Evolutionary conservation across 2,329 filamentous ascomycete genomes (phyloP).

Genomic region (Alternaria novae-zelandiae): DNA sequence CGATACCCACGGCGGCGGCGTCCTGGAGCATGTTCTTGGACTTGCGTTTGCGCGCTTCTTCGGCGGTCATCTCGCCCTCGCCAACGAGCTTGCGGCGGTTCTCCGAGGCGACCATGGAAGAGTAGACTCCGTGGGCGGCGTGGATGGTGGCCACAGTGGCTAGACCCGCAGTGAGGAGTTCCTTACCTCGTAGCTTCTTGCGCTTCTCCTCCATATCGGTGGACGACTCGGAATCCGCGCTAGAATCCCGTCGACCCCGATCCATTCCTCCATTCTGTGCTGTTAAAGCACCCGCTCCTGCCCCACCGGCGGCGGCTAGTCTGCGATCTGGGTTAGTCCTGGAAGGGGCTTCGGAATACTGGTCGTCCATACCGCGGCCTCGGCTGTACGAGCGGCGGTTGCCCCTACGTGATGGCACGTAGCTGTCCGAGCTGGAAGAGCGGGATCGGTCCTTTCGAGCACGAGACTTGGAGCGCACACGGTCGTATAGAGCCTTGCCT

Average conservation of each 20-base stretch:
- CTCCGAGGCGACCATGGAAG: conserved; percentile 68
- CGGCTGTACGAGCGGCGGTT: conserved; percentile 49
- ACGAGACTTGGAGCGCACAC: conserved; percentile 61
- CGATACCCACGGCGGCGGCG: conserved; percentile 70
- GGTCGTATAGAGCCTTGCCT: conserved; percentile 61
- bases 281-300: conserved; percentile 46
- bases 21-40: conserved; percentile 69
- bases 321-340: conserved; percentile 48
- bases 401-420: conserved; percentile 56
- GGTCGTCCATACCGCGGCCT: conserved; percentile 54
- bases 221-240: conserved; percentile 58
- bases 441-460: conserved; percentile 50
- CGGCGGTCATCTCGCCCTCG: conserved; percentile 67
- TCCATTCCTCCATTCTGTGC: conserved; percentile 27
- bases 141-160: conserved; percentile 74
- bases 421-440: conserved; percentile 57
- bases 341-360: conserved; percentile 46
- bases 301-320: conserved; percentile 45
- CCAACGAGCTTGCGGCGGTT: conserved; percentile 65
- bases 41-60: conserved; percentile 68
- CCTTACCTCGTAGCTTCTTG: conserved; percentile 71
- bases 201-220: conserved; percentile 67
- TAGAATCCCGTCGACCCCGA: conserved; percentile 28
- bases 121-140: conserved; percentile 69
- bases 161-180: conserved; percentile 69